Percentiles rank a stretch among this genome's conserved stretches.
phyloP scores from a whole-genome alignment of 768 basidiomycete genomes.

The Russula vinacea region DNA sequence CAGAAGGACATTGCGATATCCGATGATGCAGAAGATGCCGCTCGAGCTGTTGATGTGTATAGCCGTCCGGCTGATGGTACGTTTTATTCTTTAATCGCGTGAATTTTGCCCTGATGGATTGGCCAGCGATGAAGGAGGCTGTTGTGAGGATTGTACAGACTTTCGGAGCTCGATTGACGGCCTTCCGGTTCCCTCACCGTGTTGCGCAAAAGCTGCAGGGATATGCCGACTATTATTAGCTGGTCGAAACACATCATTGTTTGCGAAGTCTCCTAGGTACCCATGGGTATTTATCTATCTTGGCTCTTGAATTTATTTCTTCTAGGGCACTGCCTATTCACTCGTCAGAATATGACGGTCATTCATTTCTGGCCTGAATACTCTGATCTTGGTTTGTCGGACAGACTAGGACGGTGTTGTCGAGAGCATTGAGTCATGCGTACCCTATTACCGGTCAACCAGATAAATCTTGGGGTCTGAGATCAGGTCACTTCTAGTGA shows the following conservation, averaged over 20 bases:
- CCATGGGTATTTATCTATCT: not conserved
- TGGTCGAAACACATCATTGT: not conserved
- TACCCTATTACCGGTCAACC: not conserved
- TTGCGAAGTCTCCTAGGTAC: not conserved
- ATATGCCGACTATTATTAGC: slow-evolving; percentile 61
- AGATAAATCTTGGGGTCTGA: not conserved
- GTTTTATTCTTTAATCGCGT: slow-evolving; percentile 32
- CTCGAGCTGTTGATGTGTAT: slow-evolving; percentile 53
- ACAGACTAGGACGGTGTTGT: not conserved
- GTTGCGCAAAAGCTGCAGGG: slow-evolving; percentile 64
- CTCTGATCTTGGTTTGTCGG: not conserved
- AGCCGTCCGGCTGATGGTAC: slow-evolving; percentile 56
- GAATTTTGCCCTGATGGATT: not conserved
- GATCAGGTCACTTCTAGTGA: not conserved
- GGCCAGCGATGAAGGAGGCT: slow-evolving; percentile 61
- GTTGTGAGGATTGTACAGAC: slow-evolving; percentile 63
- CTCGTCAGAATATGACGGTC: not conserved
- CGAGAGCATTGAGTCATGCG: not conserved
- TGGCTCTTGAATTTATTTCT: not conserved
- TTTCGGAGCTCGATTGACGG: slow-evolving; percentile 69
- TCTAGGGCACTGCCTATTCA: not conserved
- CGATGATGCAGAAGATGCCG: slow-evolving; percentile 47
- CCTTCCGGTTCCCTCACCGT: slow-evolving; percentile 75
- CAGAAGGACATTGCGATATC: slow-evolving; percentile 51
- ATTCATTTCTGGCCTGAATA: not conserved